Base-by-base conservation (phyloP, 495 filamentous ascomycete species). In the Penicillium cataractarum region DNA sequence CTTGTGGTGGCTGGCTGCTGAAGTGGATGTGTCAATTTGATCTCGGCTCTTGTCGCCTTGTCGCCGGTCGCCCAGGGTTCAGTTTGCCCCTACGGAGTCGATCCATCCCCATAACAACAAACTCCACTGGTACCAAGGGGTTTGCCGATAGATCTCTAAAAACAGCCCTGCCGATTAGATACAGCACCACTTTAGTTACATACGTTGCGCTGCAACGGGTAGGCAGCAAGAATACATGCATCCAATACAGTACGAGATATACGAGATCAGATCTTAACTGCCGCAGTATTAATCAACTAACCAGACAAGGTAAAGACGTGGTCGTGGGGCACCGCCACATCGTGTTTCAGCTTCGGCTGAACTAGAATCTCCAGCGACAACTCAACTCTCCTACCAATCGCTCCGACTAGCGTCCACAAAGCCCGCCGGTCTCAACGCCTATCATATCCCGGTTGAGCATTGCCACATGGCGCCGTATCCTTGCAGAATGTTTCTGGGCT, bases 401-500 rank as follows among this genome's bases (percentile, higher is more conserved):
- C 44, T 48, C 44, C 22, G 12, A 26, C 44, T 48, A 42, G 39
- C 44, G 44, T 26, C 22, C 24, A 29, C 46, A 26, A 49, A 7
- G 21, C 3, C 46, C 2, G 40, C 26, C 24, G n/a, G n/a, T 33
- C 26, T 10, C 51, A 29, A 33, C 51, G 51, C 58, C 33, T 52
- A 61, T 59, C 55, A 55, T 65, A 49, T 32, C 32, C 46, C 42
- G 26, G 26, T 24, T 21, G 17, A 32, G 31, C 27, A 22, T 57
- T 53, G 63, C 69, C 69, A 71, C 67, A 70, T 71, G 69, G 69
- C 62, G 46, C 66, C 37, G 64, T 71, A 61, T 61, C 69, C 67
- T 72, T 72, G 69, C 69, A 70, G 69, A 67, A 70, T 70, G 69
- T 65, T 55, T 71, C 61, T 67, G 33, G n/a, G 40, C 37, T 48